Base-by-base conservation (phyloP, 192 early-diverging fungal species). In the Coemansia guatemalensis region DNA sequence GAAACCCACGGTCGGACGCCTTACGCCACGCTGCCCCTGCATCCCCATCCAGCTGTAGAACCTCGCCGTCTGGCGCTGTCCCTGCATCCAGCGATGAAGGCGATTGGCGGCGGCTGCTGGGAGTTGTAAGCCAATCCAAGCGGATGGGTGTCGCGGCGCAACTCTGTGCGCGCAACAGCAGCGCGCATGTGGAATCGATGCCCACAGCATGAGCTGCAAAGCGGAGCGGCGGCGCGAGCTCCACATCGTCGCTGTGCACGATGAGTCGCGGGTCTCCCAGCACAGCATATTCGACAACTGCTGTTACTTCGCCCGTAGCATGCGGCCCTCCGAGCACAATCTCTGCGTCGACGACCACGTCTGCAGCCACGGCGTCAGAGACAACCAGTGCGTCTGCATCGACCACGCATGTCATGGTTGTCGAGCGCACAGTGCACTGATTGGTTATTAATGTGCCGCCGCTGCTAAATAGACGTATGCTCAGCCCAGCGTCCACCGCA, bases 401-500 rank as follows among this genome's bases (percentile, higher is more conserved):
- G 2, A 47, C 30, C 8, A 44, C 50, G 23, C 33, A n/a, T 9
- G 52, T 35, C 52, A 20, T n/a, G 30, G 20, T 44, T 6, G 26
- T 7, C 54, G 39, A 44, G 39, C 39, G 39, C 5, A 22, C 47
- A 24, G 30, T 23, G 26, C n/a, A 22, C 51, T 56, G 47, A 2
- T 11, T 48, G 55, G 47, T 65, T 21, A 60, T 17, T 41, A 78
- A 58, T 51, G 56, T 18, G 0, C 56, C 54, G 9, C 51, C 50
- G 9, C 59, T 48, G 56, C 58, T 58, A 20, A 69, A 73, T 66
- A 78, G 17, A 22, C 70, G 64, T 24, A 78, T 35, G 27, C 51
- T 14, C 67, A 73, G 53, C 6, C 69, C 69, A 9, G 70, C 30
- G 17, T 65, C 60, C 5, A 69, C 50, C 6, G 48, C 4, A 11